Base-by-base conservation (phyloP, 805 yeast genomes). In the Candida ipomoeae region DNA sequence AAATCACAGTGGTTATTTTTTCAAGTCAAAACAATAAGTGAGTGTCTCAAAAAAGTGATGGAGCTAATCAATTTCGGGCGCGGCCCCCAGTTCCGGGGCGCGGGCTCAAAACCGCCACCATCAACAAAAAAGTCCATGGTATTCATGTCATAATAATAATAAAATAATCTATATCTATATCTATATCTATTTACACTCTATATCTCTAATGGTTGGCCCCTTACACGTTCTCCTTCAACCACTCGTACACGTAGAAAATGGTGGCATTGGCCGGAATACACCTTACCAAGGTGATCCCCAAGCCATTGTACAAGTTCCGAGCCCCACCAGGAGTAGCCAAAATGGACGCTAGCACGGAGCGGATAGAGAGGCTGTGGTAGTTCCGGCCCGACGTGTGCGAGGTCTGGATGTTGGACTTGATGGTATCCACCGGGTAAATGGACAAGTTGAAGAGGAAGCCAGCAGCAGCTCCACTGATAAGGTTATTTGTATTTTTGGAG, bases 261-360 rank as follows among this genome's bases (percentile, higher is more conserved):
- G 84, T 75, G 1, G 97, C 97, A 61, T 89, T 88, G 2, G 97
- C 90, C 0, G 98, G 98, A 1, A 88, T 80, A 0, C 96, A 89
- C 62, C 96, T 81, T 5, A 82, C 55, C 51, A 89, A 67, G 0
- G 97, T 89, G 49, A 92, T 84, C 0, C 92, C 88, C 49, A 91
- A 71, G 0, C 98, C 98, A 51, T 87, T 80, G 61, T 91, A 92
- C 50, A 92, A 80, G 2, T 86, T 90, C 17, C 70, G 59, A 1
- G 89, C 42, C 0, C 97, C 97, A 1, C 83, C 81, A 8, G 55
- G 55, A 33, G 71, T 68, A 48, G 59, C 59, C 23, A 53, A 43
- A 48, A 64, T 48, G 3, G 62, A 48, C 45, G 45, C 53, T 42
- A 65, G 76, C 6, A 82, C 79, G 3, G 63, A 48, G 40, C 46